Evolutionary conservation across 179 eudicot genomes (phyloP).

Genomic region (Spinacia oleracea): DNA sequence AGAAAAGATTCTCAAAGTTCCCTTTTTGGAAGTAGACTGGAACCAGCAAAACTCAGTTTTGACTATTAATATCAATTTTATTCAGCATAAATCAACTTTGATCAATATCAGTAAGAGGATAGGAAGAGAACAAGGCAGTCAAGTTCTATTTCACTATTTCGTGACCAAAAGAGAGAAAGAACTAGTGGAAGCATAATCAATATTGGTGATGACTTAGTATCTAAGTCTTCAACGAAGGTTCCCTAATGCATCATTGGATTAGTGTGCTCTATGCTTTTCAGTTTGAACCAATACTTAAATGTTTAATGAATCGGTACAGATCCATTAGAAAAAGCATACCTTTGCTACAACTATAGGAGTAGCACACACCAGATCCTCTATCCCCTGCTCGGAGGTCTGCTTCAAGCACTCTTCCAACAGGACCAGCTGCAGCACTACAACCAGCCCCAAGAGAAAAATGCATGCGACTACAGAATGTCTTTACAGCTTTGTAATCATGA

Average conservation of each 20-base stretch:
- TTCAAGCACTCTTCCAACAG: slow-evolving; percentile 92
- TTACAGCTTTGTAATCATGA: slow-evolving; percentile 87
- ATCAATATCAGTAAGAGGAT: not conserved
- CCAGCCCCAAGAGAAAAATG: slow-evolving; percentile 99
- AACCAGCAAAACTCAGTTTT: not conserved
- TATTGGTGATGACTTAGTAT: too few relatives aligned
- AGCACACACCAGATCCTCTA: slow-evolving; percentile 95
- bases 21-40: too few relatives aligned
- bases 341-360: slow-evolving; percentile 98
- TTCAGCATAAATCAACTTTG: not conserved
- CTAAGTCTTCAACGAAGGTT: too few relatives aligned
- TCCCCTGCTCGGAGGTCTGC: slow-evolving; percentile 99
- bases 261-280: not conserved
- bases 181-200: too few relatives aligned
- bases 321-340: slow-evolving; percentile 42
- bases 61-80: not conserved
- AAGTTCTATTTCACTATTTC: not conserved
- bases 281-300: not conserved
- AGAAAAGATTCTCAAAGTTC: not conserved
- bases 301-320: not conserved
- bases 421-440: slow-evolving; percentile 99
- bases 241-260: not conserved
- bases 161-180: not conserved
- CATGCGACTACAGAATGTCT: slow-evolving; percentile 94
- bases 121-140: not conserved